Evolutionary conservation across 2,329 filamentous ascomycete genomes (phyloP).

Genomic region (Madurella mycetomatis): DNA sequence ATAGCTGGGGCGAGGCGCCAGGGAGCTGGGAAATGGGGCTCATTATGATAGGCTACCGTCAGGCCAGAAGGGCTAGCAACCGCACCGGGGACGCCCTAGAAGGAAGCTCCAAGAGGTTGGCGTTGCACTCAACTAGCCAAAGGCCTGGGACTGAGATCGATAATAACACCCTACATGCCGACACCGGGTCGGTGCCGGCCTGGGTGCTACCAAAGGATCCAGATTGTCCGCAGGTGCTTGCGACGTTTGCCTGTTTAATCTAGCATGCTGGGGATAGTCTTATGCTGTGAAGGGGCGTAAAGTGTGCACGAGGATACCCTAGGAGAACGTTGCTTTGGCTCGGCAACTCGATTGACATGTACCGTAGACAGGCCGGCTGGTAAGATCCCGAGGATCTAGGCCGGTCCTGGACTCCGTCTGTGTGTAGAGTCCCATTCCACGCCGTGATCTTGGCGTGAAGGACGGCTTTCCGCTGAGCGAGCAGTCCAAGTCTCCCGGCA

Average conservation of each 20-base stretch:
- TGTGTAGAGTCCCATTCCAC: too few species aligned
- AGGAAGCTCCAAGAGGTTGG: slow-evolving; percentile 11
- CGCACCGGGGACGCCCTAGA: slow-evolving; percentile 5
- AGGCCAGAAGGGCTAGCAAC: slow-evolving; percentile 2
- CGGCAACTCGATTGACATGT: too few species aligned
- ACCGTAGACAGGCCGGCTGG: too few species aligned
- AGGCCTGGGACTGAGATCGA: slow-evolving; percentile 15
- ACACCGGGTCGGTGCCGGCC: slow-evolving; percentile 1
- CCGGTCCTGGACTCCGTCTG: too few species aligned
- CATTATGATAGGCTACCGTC: slow-evolving; percentile 9
- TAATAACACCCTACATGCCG: slow-evolving; percentile 13
- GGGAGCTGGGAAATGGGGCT: background rate
- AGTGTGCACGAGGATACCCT: background rate
- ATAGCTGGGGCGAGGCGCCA: background rate
- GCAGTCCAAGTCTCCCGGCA: too few species aligned
- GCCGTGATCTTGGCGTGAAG: too few species aligned
- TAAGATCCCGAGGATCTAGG: too few species aligned
- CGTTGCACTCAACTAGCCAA: slow-evolving; percentile 12
- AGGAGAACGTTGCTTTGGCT: too few species aligned
- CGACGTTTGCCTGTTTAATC: background rate
- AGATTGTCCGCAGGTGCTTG: background rate
- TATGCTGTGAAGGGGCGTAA: background rate
- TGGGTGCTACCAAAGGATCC: background rate
- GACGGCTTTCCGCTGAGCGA: too few species aligned
- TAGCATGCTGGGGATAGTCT: background rate